These are phyloP conservation scores for Xylaria sp. DNA, from an alignment of 2,329 filamentous ascomycete species.

Conservation along the genomic window DNA sequence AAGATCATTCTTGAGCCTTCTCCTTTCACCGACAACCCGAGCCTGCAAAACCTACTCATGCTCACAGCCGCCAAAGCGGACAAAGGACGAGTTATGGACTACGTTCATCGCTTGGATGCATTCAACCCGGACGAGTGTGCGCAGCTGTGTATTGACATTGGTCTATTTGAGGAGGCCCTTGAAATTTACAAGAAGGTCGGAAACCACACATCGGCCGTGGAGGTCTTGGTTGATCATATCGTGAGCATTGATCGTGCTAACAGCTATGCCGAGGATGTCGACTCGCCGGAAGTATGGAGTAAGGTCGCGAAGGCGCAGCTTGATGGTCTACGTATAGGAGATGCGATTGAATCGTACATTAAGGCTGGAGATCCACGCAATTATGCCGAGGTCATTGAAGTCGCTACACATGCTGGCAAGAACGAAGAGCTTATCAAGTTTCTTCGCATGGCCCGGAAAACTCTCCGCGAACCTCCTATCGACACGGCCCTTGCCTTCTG, in stretches of 20 bases:
- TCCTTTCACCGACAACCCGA: conserved; percentile 96
- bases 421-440: conserved; percentile 98
- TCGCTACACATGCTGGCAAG: conserved; percentile 93
- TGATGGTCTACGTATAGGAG: conserved; percentile 90
- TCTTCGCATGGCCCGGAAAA: conserved; percentile 97
- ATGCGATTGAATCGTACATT: conserved; percentile 97
- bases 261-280: conserved; percentile 93
- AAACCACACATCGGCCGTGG: conserved; percentile 85
- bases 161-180: conserved; percentile 95
- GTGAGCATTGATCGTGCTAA: conserved; percentile 98
- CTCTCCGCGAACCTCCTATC: conserved; percentile 89
- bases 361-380: conserved; percentile 93
- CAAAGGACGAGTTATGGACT: conserved; percentile 93
- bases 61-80: conserved; percentile 97
- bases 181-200: conserved; percentile 98
- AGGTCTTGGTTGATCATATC: conserved; percentile 94
- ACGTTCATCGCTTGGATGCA: conserved; percentile 89
- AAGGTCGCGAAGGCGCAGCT: conserved; percentile 98
- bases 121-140: conserved; percentile 96
- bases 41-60: conserved; percentile 94
- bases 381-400: conserved; percentile 95
- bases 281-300: conserved; percentile 96
- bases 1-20: conserved; percentile 99
- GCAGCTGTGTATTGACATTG: conserved; percentile 90
- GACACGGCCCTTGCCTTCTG: conserved; percentile 95